A percentile compares a stretch with the other conserved stretches of the same genome.
Conservation (phyloP, 2,329 filamentous ascomycete species). For the Orbilia brochopaga region DNA sequence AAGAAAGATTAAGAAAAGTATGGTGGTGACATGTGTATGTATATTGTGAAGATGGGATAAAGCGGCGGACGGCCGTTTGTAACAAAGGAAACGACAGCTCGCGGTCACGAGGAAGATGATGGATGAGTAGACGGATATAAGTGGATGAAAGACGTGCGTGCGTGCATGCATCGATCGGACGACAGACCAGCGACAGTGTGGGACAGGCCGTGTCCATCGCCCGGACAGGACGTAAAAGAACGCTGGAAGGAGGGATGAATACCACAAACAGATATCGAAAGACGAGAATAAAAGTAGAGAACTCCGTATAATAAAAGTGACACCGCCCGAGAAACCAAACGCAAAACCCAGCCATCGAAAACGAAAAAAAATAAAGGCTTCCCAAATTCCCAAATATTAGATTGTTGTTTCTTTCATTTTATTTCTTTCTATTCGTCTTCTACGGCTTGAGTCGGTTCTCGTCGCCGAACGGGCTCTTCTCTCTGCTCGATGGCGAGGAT, state of each 20-base stretch:
- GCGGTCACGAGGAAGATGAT: too few relatives aligned
- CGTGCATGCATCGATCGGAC: too few relatives aligned
- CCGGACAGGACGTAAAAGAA: constrained; percentile 3
- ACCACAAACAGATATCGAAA: neutral
- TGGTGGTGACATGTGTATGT: neutral
- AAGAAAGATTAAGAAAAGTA: neutral
- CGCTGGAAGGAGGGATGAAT: constrained; percentile 20
- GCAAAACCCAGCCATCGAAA: neutral
- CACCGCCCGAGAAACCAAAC: constrained; percentile 31
- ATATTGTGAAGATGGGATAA: neutral
- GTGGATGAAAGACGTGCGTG: too few relatives aligned
- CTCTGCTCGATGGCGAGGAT: constrained; percentile 18
- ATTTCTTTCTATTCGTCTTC: constrained; percentile 17
- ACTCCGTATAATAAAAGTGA: constrained; percentile 37
- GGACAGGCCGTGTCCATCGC: too few relatives aligned
- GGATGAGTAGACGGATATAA: too few relatives aligned
- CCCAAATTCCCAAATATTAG: neutral
- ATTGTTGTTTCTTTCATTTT: constrained; percentile 23
- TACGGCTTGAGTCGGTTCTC: constrained; percentile 27
- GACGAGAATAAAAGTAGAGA: constrained; percentile 20
- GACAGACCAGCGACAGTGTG: too few relatives aligned
- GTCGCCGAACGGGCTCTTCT: constrained; percentile 44
- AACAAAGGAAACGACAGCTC: neutral
- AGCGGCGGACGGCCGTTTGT: neutral
- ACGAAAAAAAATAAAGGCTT: neutral